phyloP scores from a whole-genome alignment of 306 rosid species.

The Senna siamea region DNA sequence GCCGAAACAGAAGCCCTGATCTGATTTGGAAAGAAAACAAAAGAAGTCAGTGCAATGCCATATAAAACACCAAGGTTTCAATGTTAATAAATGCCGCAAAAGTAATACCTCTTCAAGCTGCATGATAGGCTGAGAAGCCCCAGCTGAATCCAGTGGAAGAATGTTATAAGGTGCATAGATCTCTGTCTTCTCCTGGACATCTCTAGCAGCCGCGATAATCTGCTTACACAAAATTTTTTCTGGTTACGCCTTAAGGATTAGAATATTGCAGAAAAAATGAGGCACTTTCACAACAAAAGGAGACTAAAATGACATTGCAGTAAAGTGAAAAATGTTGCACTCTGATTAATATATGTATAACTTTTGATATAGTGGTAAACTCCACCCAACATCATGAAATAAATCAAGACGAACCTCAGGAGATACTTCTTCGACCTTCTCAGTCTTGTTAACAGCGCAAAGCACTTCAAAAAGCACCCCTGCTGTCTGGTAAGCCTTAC shows the following conservation, averaged over 20 bases:
- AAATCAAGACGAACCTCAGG: constrained; percentile 78
- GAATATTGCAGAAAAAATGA: constrained; percentile 2
- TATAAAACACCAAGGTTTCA: constrained; percentile 25
- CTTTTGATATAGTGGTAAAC: too few species aligned
- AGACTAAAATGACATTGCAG: too few species aligned
- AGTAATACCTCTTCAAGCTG: constrained; percentile 87
- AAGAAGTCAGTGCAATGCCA: constrained; percentile 40
- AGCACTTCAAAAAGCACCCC: constrained; percentile 97
- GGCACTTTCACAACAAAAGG: constrained; percentile 12
- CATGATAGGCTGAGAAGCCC: constrained; percentile 87
- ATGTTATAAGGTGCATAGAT: constrained; percentile 90
- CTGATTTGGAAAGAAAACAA: constrained; percentile 51
- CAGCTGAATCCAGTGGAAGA: constrained; percentile 96
- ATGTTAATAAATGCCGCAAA: constrained; percentile 15
- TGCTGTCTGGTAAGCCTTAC: constrained; percentile 92
- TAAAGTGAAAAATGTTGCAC: background rate
- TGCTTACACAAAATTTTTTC: constrained; percentile 41
- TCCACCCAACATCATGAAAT: background rate
- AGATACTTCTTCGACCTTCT: constrained; percentile 97
- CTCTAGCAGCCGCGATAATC: constrained; percentile 98
- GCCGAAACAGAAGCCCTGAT: constrained; percentile 90
- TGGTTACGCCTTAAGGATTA: constrained; percentile 18
- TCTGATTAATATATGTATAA: too few species aligned
- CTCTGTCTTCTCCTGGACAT: constrained; percentile 96
- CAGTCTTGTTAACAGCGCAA: constrained; percentile 94